phyloP scores from a whole-genome alignment of 305 asterid species.

The Plantago coronopus region DNA sequence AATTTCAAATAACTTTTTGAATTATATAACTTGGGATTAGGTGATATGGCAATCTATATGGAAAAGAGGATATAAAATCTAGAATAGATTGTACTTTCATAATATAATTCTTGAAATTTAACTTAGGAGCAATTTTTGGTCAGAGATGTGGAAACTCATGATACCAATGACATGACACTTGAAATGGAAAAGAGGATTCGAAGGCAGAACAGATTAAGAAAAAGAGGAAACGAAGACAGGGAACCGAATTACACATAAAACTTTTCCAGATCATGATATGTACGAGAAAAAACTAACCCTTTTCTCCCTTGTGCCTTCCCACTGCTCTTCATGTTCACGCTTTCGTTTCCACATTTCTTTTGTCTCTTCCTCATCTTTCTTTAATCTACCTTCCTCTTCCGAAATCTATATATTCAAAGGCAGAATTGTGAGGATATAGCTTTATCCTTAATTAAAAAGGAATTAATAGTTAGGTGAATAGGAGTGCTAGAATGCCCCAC shows the following conservation, averaged over 20 bases:
- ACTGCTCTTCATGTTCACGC: slow-evolving; percentile 99
- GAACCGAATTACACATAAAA: neutral
- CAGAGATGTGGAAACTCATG: too few relatives aligned
- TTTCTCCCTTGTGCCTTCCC: slow-evolving; percentile 99
- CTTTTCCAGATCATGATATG: slow-evolving; percentile 10
- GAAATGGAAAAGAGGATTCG: too few relatives aligned
- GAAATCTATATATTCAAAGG: slow-evolving; percentile 57
- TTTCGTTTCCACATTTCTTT: slow-evolving; percentile 98
- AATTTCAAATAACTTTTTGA: too few relatives aligned
- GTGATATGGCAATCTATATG: too few relatives aligned
- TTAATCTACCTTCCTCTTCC: slow-evolving; percentile 98
- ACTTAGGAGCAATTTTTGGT: too few relatives aligned
- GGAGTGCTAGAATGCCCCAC: slow-evolving; percentile 18
- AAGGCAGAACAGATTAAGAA: neutral
- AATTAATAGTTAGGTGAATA: slow-evolving; percentile 8
- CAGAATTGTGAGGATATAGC: slow-evolving; percentile 8
- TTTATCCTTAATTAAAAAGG: too few relatives aligned
- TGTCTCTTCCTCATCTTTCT: slow-evolving; percentile 97
- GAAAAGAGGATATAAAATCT: too few relatives aligned
- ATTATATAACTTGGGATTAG: too few relatives aligned
- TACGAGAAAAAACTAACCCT: slow-evolving; percentile 54
- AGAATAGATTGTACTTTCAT: too few relatives aligned
- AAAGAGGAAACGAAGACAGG: neutral
- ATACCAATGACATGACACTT: too few relatives aligned
- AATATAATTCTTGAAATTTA: too few relatives aligned